Base-by-base conservation (phyloP, 345 rosid genomes). In the Sonneratia alba region DNA sequence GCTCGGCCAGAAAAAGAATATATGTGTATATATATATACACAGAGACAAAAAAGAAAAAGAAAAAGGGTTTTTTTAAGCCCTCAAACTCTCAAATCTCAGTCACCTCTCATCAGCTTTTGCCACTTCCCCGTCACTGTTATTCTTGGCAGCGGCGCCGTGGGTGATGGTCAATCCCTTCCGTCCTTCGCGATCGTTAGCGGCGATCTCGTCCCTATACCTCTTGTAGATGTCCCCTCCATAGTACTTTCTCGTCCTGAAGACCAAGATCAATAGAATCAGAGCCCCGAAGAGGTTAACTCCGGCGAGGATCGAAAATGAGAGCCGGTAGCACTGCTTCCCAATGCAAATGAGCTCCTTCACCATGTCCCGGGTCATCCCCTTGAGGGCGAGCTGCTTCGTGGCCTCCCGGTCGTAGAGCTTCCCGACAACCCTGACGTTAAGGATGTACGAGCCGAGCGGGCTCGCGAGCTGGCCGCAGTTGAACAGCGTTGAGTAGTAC, bases 361-460 rank as follows among this genome's bases (percentile, higher is more conserved):
- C 74, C 3, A 32, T 34, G 63, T 36, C 16, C 62, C 79, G 36
- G 7, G 48, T 36, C 71, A 75, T 34, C 68, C 81, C 81, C 55
- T 21, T 49, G n/a, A 36, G 40, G 21, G 36, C 56, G 36, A 79
- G 70, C 43, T 75, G 79, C 71, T 53, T 75, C 71, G 7, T 7
- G 1, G 76, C 76, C 76, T 79, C 82, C 55, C 37, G 48, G 67
- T 72, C 82, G 56, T 79, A 75, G 51, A 75, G 65, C 57, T 21
- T 43, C 8, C 79, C 82, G 7, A 49, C 71, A 12, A 79, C 76
- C 71, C 3, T 43, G 55, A 75, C 76, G 12, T 73, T 79, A 40
- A 75, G 66, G 34, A 75, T 53, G 67, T 72, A 75, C n/a, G 76
- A 66, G 15, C 77, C 82, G 16, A 79, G 38, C 38, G 82, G 82